phyloP scores from a whole-genome alignment of 305 asterid genomes.

The Solanum hybrid region DNA sequence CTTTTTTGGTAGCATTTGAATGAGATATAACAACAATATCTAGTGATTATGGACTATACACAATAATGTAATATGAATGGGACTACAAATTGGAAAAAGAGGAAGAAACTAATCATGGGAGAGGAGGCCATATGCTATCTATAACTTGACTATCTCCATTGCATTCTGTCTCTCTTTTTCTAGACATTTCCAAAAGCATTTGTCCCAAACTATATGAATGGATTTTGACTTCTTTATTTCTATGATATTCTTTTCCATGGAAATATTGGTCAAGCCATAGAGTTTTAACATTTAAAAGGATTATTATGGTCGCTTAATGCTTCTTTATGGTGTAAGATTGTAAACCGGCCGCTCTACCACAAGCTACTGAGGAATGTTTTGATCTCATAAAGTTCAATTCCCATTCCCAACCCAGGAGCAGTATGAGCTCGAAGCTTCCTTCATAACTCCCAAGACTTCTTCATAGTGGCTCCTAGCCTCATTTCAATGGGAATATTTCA shows the following conservation, averaged over 20 bases:
- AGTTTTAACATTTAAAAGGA: not conserved
- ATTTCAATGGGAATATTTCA: not conserved
- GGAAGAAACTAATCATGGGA: constrained; percentile 2
- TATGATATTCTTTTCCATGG: not conserved
- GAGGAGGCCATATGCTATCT: not conserved
- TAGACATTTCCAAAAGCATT: constrained; percentile 7
- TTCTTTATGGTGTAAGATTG: not conserved
- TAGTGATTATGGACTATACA: not conserved
- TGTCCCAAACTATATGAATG: constrained; percentile 11
- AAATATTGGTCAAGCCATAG: not conserved
- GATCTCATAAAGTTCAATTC: not conserved
- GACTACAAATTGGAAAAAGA: not conserved
- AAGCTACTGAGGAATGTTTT: not conserved
- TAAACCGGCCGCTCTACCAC: not conserved
- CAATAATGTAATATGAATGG: constrained; percentile 1
- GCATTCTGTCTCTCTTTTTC: constrained; percentile 10
- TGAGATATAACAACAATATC: not conserved
- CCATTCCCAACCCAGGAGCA: not conserved
- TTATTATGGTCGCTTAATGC: not conserved
- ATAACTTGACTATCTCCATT: not conserved
- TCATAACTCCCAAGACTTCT: not conserved
- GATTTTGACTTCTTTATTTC: not conserved
- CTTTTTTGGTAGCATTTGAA: not conserved
- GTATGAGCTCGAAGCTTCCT: not conserved
- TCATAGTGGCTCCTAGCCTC: not conserved